Evolutionary conservation across 805 yeast species (phyloP).

Genomic region (Saccharomycopsis fibuligera): DNA sequence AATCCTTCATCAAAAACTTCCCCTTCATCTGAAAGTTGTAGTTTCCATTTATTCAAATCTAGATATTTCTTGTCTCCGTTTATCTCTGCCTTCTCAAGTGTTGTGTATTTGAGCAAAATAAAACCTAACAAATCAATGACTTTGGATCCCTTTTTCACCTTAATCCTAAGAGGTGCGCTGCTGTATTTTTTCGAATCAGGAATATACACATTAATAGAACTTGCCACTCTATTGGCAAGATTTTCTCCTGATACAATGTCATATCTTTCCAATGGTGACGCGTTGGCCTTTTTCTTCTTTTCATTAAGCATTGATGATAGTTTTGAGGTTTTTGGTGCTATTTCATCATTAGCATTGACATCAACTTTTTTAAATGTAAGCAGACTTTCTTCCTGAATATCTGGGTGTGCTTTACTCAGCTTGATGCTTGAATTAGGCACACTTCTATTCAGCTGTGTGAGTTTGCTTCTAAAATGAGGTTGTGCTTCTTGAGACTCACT

Average conservation of each 20-base stretch:
- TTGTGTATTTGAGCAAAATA: conserved; percentile 30
- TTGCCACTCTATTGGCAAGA: conserved; percentile 8
- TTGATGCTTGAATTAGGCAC: conserved; percentile 5
- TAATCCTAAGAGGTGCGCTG: conserved; percentile 23
- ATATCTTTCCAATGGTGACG: conserved; percentile 12
- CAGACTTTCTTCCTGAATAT: neutral
- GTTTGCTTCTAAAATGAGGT: neutral
- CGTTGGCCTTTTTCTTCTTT: conserved; percentile 4
- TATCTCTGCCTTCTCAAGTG: conserved; percentile 11
- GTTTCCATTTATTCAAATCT: conserved; percentile 66
- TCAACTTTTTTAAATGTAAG: conserved; percentile 8
- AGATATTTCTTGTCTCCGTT: conserved; percentile 18
- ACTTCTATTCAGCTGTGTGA: conserved; percentile 9
- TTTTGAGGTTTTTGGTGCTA: conserved; percentile 7
- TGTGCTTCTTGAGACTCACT: conserved; percentile 12
- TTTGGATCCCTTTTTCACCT: conserved; percentile 31
- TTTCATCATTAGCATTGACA: neutral
- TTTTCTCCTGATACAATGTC: conserved; percentile 16
- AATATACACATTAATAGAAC: conserved; percentile 23
- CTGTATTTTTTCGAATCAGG: conserved; percentile 23
- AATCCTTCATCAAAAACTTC: conserved; percentile 87
- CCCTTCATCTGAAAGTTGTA: conserved; percentile 84
- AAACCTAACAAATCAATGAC: conserved; percentile 55
- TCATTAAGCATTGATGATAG: conserved; percentile 10
- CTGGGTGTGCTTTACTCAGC: neutral